A percentile compares a stretch with the other conserved stretches of the same genome.
Conservation (phyloP, 1,284 basidiomycete species). For the Sporisorium scitamineum region DNA sequence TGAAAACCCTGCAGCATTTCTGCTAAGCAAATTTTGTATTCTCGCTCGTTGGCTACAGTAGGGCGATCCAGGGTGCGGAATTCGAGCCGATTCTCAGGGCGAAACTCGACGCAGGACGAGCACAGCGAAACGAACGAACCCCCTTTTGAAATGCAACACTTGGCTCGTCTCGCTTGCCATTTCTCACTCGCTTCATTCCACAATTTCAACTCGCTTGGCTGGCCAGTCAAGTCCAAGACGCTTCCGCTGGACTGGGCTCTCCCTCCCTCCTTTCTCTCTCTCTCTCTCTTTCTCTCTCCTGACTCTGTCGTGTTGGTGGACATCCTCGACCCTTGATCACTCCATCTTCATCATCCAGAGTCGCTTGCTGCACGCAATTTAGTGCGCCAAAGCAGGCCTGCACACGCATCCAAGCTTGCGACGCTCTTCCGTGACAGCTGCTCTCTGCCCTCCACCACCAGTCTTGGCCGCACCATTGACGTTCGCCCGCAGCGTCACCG, state of each 20-base stretch:
- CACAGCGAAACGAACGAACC: slow-evolving; percentile 2
- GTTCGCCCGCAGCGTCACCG: no score
- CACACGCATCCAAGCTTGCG: neutral
- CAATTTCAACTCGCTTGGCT: neutral
- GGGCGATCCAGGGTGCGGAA: slow-evolving; percentile 1
- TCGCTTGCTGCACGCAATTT: neutral
- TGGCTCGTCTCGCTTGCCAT: neutral
- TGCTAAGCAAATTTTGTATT: neutral
- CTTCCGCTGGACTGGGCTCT: neutral
- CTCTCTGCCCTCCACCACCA: neutral
- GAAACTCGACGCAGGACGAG: slow-evolving; percentile 14
- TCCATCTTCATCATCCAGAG: neutral
- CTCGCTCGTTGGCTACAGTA: no score
- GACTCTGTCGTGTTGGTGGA: neutral
- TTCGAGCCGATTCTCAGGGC: slow-evolving; percentile 21
- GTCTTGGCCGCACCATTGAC: no score
- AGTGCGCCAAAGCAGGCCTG: neutral
- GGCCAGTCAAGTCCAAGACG: neutral
- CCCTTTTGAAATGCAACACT: neutral
- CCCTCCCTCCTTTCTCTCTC: neutral
- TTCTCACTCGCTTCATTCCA: slow-evolving; percentile 4
- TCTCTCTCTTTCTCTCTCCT: neutral
- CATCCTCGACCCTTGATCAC: neutral
- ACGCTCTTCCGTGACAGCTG: neutral
- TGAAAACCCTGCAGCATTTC: slow-evolving; percentile 4